Base-by-base conservation (phyloP, 345 rosid genomes). In the Eucalyptus pumila region DNA sequence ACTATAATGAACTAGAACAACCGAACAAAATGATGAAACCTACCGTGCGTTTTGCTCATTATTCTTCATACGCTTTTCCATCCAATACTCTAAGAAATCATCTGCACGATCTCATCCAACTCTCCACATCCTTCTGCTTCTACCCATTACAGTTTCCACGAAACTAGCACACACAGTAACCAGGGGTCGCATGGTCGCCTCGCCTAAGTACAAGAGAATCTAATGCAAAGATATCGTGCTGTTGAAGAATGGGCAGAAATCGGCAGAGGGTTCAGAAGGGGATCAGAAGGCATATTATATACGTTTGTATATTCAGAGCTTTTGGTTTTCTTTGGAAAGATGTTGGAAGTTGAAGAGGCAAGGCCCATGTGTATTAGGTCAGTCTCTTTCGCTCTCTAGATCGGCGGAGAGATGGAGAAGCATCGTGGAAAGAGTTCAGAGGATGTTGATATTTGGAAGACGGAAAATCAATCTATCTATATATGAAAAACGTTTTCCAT, bases 301-400 rank as follows among this genome's bases (percentile, higher is more conserved):
- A 12, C 23, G 83, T 37, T 7, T 34, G 24, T 17, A 34, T 21
- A 37, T 69, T 34, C 80, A 5, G 27, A 8, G 83, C 8, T 72
- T 51, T 51, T 17, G 52, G 52, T 86, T 30, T 42, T 50, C 80
- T 87, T 76, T 50, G 37, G 76, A 62, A 67, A 62, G 17, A 69
- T 89, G 93, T 62, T 87, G 93, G 92, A 85, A 58, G 89, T 87
- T 87, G 89, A 88, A 89, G 91, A 67, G 91, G 93, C 94, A 90
- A 90, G 76, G 87, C 88, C 93, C 89, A 91, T 87, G 92, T 89
- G 92, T n/a, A 32, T 32, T 21, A 51, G 60, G 48, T 51, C 42
- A 17, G 42, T 49, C 87, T 86, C 56, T 49, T 49, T 69, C 44
- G 81, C 44, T 72, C 21, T 72, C 44, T 17, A 9, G 81, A 72